Evolutionary conservation across 2,329 filamentous ascomycete species (phyloP).

Genomic region (Beauveria scarabaeidicola): DNA sequence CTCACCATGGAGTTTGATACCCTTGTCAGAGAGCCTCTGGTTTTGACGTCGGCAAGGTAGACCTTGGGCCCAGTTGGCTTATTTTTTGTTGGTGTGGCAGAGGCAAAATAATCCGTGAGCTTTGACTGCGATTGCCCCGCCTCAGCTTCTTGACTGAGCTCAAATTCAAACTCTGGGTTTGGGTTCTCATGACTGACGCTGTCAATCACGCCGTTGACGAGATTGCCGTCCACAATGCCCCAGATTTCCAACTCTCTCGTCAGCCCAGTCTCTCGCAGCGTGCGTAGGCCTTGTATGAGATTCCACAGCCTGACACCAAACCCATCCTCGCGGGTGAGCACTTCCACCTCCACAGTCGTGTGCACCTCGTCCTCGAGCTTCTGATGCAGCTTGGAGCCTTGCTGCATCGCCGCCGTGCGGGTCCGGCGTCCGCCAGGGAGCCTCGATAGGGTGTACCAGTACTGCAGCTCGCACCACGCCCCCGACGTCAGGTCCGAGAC

Average conservation of each 20-base stretch:
- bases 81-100: conserved; percentile 12
- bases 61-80: conserved; percentile 24
- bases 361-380: conserved; percentile 80
- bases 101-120: conserved; percentile 34
- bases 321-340: conserved; percentile 67
- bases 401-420: conserved; percentile 73
- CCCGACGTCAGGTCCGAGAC: conserved; percentile 85
- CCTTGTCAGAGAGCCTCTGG: conserved; percentile 58
- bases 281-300: conserved; percentile 74
- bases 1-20: conserved; percentile 58
- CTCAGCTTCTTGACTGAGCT: conserved; percentile 32
- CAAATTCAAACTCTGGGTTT: conserved; percentile 59
- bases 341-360: conserved; percentile 62
- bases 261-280: conserved; percentile 59
- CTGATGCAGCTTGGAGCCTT: conserved; percentile 72
- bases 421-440: conserved; percentile 64
- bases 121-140: conserved; percentile 24
- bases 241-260: conserved; percentile 77
- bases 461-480: conserved; percentile 93
- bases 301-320: conserved; percentile 87
- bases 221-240: conserved; percentile 71
- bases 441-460: conserved; percentile 75
- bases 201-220: conserved; percentile 88
- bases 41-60: conserved; percentile 90
- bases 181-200: conserved; percentile 72